A percentile compares a stretch with the other conserved stretches of the same genome.
Conservation (phyloP, 192 early-diverging fungal species). For the Cetraspora pellucida region DNA sequence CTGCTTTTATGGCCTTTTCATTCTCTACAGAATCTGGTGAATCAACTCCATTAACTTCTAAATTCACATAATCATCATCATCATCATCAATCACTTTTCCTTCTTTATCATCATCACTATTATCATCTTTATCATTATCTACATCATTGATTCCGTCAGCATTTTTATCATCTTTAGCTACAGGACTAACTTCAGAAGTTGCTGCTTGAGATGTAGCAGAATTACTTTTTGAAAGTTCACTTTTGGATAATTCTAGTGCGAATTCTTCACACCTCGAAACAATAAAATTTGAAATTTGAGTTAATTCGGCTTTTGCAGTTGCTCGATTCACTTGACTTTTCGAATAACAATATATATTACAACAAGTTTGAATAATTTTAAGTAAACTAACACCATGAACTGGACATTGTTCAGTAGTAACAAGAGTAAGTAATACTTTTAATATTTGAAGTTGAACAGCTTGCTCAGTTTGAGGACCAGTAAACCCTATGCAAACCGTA, state of each 20-base stretch:
- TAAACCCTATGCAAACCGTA: conserved; percentile 47
- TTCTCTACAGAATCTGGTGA: background rate
- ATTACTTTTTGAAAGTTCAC: background rate
- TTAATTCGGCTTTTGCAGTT: conserved; percentile 50
- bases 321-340: conserved; percentile 46
- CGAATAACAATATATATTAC: conserved; percentile 51
- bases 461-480: conserved; percentile 45
- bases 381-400: conserved; percentile 48
- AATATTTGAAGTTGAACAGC: conserved; percentile 49
- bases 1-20: background rate
- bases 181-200: background rate
- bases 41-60: background rate
- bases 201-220: background rate
- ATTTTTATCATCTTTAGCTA: background rate
- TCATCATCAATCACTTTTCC: too few relatives aligned
- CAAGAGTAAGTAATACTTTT: conserved; percentile 50
- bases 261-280: conserved; percentile 45
- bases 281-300: conserved; percentile 50
- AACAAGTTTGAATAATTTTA: conserved; percentile 51
- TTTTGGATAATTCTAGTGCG: conserved; percentile 21
- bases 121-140: conserved; percentile 7
- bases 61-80: background rate
- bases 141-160: background rate
- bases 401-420: conserved; percentile 45
- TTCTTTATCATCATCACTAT: background rate